Evolutionary conservation across 192 early-diverging fungal species (phyloP).

Genomic region (Backusella tarrabulga): DNA sequence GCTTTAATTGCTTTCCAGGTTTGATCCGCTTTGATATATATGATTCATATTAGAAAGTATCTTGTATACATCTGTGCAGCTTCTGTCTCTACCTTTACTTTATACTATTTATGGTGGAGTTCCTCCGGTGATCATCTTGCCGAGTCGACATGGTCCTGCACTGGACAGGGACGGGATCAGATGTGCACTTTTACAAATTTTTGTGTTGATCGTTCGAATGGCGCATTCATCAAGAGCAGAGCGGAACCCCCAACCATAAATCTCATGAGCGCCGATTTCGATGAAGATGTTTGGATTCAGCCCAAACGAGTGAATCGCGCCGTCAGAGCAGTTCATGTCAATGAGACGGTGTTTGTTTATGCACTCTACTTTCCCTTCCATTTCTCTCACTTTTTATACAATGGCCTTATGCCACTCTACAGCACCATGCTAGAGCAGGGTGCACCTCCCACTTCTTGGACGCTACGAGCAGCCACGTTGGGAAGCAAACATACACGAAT

Average conservation of each 20-base stretch:
- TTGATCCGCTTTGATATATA: neutral
- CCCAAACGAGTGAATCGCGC: neutral
- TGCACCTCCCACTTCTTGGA: slow-evolving; percentile 17
- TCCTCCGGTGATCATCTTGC: neutral
- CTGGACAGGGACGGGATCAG: slow-evolving; percentile 14
- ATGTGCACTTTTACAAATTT: slow-evolving; percentile 34
- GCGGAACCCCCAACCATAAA: slow-evolving; percentile 18
- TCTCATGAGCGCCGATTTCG: slow-evolving; percentile 9
- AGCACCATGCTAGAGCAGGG: slow-evolving; percentile 31
- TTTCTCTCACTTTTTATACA: slow-evolving; percentile 47
- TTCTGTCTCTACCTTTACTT: neutral
- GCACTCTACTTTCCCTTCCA: slow-evolving; percentile 41
- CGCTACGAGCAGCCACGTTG: slow-evolving; percentile 20
- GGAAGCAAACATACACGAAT: slow-evolving; percentile 14
- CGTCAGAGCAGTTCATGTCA: slow-evolving; percentile 16
- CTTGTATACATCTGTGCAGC: neutral
- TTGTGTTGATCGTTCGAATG: slow-evolving; percentile 29
- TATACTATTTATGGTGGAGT: neutral
- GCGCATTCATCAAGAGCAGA: slow-evolving; percentile 12
- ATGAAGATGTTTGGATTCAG: slow-evolving; percentile 21
- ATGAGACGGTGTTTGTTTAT: slow-evolving; percentile 44
- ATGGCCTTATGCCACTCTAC: slow-evolving; percentile 47
- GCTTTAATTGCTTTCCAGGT: neutral
- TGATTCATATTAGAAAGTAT: neutral
- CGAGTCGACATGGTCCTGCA: slow-evolving; percentile 11